These are phyloP conservation scores for Wickerhamiella allomyrinae DNA, from an alignment of 805 yeast species.

Conservation along the genomic window DNA sequence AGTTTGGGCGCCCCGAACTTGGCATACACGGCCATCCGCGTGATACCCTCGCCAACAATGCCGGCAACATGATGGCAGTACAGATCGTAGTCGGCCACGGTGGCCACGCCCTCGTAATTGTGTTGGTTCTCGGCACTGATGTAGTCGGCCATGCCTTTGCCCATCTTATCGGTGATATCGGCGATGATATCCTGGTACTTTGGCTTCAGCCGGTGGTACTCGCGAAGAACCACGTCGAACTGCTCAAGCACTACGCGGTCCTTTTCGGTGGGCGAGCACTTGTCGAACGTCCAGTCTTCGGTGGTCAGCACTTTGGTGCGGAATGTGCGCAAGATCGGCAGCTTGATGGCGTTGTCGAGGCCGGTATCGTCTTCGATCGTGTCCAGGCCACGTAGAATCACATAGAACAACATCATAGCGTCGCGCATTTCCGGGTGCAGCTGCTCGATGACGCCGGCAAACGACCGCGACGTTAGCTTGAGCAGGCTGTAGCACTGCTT, in stretches of 20 bases:
- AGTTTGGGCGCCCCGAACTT: constrained; percentile 45
- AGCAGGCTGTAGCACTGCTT: constrained; percentile 56
- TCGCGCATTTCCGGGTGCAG: constrained; percentile 78
- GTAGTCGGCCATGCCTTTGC: constrained; percentile 96
- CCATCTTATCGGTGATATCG: constrained; percentile 76
- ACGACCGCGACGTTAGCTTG: constrained; percentile 67
- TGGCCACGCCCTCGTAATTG: constrained; percentile 63
- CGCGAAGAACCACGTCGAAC: constrained; percentile 53
- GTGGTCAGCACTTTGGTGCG: constrained; percentile 40
- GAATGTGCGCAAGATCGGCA: constrained; percentile 61
- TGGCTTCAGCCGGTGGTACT: constrained; percentile 58
- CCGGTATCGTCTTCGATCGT: constrained; percentile 96
- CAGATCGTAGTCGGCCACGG: constrained; percentile 68
- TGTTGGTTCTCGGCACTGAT: constrained; percentile 54
- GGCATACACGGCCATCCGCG: constrained; percentile 67
- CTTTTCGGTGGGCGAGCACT: constrained; percentile 54
- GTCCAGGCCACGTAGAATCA: constrained; percentile 79
- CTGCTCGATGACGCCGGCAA: constrained; percentile 86
- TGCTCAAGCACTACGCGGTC: constrained; percentile 73
- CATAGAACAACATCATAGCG: constrained; percentile 66
- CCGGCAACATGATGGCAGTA: constrained; percentile 98
- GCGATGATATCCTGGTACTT: constrained; percentile 65
- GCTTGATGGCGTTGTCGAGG: constrained; percentile 51
- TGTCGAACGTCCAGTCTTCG: constrained; percentile 70
- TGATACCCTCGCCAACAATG: constrained; percentile 89